These are phyloP conservation scores for Monascus ruber DNA, from an alignment of 2,329 filamentous ascomycete species.

Conservation along the genomic window DNA sequence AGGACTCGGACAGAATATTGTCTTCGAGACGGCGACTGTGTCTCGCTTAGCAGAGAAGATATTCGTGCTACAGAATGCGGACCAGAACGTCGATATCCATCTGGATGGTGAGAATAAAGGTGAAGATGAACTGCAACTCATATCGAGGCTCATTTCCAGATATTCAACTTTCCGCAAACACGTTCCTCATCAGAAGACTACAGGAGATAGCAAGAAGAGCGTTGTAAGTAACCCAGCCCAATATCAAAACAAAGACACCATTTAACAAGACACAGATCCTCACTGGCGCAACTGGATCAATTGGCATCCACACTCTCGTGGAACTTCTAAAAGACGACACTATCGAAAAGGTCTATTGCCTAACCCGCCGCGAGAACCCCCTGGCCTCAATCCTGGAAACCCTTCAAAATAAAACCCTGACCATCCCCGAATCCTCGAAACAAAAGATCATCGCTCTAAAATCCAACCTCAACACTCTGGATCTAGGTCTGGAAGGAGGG, in stretches of 20 bases:
- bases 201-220: not conserved
- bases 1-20: constrained; percentile 25
- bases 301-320: constrained; percentile 31
- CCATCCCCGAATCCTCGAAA: constrained; percentile 10
- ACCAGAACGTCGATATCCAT: not conserved
- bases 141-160: constrained; percentile 25
- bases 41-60: constrained; percentile 24
- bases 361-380: constrained; percentile 19
- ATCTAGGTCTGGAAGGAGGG: constrained; percentile 30
- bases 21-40: constrained; percentile 34
- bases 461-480: constrained; percentile 27
- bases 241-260: not conserved
- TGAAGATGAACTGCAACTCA: constrained; percentile 18
- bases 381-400: constrained; percentile 11
- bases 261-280: constrained; percentile 14
- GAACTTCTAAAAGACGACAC: constrained; percentile 26
- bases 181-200: not conserved
- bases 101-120: not conserved
- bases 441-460: constrained; percentile 31
- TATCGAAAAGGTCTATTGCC: constrained; percentile 26
- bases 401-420: constrained; percentile 11
- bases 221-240: not conserved
- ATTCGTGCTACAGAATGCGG: constrained; percentile 17
- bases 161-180: not conserved
- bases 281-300: constrained; percentile 35